Evolutionary conservation across 2,329 filamentous ascomycete genomes (phyloP).

Genomic region (Blumeria graminis): DNA sequence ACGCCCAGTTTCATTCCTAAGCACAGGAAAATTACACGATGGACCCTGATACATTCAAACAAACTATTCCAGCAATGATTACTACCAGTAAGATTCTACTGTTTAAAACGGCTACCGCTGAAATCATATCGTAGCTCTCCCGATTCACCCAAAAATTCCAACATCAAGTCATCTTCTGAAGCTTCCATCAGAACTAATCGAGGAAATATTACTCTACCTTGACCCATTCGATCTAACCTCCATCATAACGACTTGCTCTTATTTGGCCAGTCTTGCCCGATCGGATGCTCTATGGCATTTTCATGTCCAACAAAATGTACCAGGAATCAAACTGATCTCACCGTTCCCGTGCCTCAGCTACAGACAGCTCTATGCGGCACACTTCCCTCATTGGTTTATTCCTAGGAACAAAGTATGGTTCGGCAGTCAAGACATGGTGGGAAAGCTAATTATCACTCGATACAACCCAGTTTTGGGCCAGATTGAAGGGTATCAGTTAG

Average conservation of each 20-base stretch:
- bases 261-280: constrained; percentile 31
- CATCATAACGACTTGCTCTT: constrained; percentile 34
- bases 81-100: no score
- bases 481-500: constrained; percentile 59
- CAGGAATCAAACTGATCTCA: constrained; percentile 25
- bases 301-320: constrained; percentile 44
- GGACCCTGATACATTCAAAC: no score
- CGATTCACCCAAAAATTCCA: neutral
- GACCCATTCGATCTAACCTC: constrained; percentile 36
- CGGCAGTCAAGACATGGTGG: constrained; percentile 45
- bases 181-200: constrained; percentile 53
- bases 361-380: constrained; percentile 45
- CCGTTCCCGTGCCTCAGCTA: constrained; percentile 38
- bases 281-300: constrained; percentile 50
- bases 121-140: no score
- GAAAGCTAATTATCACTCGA: constrained; percentile 50
- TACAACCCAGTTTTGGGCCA: constrained; percentile 50
- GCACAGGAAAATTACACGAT: no score
- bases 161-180: constrained; percentile 18
- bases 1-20: no score
- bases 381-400: constrained; percentile 70
- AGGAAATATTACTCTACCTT: constrained; percentile 44
- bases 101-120: no score
- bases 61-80: no score
- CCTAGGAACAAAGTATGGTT: constrained; percentile 69